Evolutionary conservation across 805 yeast genomes (phyloP), one percentile per base, ranked within the genome.

Genomic region (Teunomyces cretensis): DNA sequence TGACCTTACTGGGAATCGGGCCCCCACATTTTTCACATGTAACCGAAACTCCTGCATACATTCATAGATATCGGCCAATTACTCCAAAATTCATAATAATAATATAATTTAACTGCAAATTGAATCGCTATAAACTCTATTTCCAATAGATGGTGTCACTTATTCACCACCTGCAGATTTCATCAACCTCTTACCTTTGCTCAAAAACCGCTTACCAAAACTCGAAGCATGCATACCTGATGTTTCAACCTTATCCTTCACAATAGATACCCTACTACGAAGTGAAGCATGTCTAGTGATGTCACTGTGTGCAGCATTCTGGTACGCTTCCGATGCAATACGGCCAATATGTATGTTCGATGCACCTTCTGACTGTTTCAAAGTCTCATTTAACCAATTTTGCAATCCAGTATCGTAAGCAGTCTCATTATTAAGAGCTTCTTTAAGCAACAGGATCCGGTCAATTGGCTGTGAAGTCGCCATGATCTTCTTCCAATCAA

Each of bases 261-360:
- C 80, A 46, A 75, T 75, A 15, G 75, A 75, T 14, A 69, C 76
- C 50, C 60, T 67, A 43, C 71, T 70, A 49, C 80, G 71, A 6
- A 78, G 70, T 19, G 78, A 74, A 44, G 69, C 70, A 44, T 53
- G 55, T 55, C 84, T 65, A 49, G 79, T 75, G 44, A 75, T 66
- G 42, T 80, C 80, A 50, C 70, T 75, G 53, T 79, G 79, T 6
- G 79, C 71, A 1, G 87, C 86, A 54, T 83, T 81, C 31, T 79
- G 81, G 59, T 83, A 84, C 1, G 88, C 89, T 44, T 76, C 80
- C 26, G 77, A 68, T 2, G 85, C 90, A 49, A 81, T 76, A 14
- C 71, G 72, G 0, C 83, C 82, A 41, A 76, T 68, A 46, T 64
- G 76, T 22, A 70, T 71, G 45, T 53, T 65, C n/a, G 67, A 58